These are phyloP conservation scores for Dichotomopilus funicola DNA, from an alignment of 2,329 filamentous ascomycete species.

Conservation along the genomic window DNA sequence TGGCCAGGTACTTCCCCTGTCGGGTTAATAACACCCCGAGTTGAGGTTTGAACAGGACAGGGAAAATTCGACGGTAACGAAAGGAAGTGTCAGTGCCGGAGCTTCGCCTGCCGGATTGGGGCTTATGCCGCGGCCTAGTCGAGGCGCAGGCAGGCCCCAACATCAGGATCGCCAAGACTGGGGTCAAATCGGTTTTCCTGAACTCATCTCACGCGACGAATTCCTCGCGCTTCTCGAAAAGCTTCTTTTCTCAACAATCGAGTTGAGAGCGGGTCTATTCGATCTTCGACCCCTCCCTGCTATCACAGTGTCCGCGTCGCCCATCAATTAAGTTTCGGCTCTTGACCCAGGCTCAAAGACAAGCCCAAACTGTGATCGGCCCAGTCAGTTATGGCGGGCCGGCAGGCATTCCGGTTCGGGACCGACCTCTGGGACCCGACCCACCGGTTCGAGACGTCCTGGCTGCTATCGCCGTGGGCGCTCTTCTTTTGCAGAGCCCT, in stretches of 20 bases:
- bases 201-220: background rate
- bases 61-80: no score
- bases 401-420: conserved; percentile 32
- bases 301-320: background rate
- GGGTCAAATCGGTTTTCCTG: background rate
- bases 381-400: background rate
- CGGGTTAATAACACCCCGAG: no score
- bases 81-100: background rate
- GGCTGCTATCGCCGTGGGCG: conserved; percentile 62
- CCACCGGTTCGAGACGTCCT: conserved; percentile 72
- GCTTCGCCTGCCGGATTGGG: background rate
- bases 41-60: no score
- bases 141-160: background rate
- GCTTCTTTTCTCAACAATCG: background rate
- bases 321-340: background rate
- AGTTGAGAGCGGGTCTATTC: background rate
- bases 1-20: no score
- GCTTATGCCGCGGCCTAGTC: background rate
- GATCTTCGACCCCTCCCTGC: background rate
- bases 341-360: no score
- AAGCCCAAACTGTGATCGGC: conserved; percentile 3
- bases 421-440: conserved; percentile 45
- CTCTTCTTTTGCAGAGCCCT: conserved; percentile 53
- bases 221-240: background rate
- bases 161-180: background rate